Conservation (phyloP, 106 monocot species). For the Chionographis japonica region DNA sequence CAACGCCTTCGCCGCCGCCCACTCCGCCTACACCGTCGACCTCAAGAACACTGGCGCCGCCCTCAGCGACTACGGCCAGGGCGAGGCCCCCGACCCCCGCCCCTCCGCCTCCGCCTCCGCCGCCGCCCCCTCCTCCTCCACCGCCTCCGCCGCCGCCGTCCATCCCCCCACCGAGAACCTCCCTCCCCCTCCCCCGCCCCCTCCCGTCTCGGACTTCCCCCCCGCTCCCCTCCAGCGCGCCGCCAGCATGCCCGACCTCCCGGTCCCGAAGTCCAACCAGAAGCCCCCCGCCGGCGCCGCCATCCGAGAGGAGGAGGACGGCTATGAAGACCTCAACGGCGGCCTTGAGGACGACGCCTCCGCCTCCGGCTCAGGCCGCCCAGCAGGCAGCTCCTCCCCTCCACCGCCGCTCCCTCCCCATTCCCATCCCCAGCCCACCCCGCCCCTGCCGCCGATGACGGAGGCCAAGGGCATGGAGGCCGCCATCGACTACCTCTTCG, state of each 20-base stretch:
- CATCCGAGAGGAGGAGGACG: slow-evolving; percentile 61
- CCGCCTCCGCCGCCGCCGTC: not conserved
- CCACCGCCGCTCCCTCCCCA: slow-evolving; percentile 4
- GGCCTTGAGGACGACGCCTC: slow-evolving; percentile 21
- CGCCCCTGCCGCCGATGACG: slow-evolving; percentile 13
- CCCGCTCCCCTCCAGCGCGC: slow-evolving; percentile 54
- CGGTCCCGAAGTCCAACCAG: slow-evolving; percentile 16
- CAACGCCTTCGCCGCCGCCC: slow-evolving; percentile 93
- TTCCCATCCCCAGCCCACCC: not conserved
- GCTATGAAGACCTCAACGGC: slow-evolving; percentile 25
- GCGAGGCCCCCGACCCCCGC: slow-evolving; percentile 17
- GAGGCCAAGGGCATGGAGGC: not conserved
- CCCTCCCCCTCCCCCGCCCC: slow-evolving; percentile 53
- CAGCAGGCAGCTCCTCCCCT: not conserved
- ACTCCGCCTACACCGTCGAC: slow-evolving; percentile 60
- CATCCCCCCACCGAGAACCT: slow-evolving; percentile 26
- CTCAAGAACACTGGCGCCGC: slow-evolving; percentile 82
- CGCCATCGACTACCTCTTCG: slow-evolving; percentile 53
- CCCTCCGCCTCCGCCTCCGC: slow-evolving; percentile 10
- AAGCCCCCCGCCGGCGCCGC: slow-evolving; percentile 14
- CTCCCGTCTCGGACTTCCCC: slow-evolving; percentile 45
- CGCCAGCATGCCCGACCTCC: slow-evolving; percentile 71
- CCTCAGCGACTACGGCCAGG: slow-evolving; percentile 62
- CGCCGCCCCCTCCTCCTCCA: slow-evolving; percentile 5
- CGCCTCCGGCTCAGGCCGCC: slow-evolving; percentile 9